phyloP scores from a whole-genome alignment of 345 rosid species.

The Citrus medica region DNA sequence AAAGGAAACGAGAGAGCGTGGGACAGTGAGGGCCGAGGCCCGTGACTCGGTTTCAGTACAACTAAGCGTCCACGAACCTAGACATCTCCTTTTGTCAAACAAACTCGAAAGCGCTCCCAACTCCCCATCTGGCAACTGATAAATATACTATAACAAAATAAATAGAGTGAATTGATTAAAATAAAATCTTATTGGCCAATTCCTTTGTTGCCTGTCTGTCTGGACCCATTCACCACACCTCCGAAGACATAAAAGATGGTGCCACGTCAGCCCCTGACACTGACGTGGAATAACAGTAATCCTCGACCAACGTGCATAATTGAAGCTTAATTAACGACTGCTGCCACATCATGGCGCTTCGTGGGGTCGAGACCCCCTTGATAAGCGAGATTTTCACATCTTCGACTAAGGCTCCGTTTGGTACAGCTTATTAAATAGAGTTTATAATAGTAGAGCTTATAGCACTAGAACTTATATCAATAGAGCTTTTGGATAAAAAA shows the following conservation, averaged over 20 bases:
- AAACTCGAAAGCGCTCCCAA: neutral
- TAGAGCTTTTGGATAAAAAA: no score
- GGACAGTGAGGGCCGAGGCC: slow-evolving; percentile 14
- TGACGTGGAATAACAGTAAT: slow-evolving; percentile 23
- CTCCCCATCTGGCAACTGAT: neutral
- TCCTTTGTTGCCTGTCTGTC: neutral
- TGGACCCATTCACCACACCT: neutral
- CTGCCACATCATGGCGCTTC: neutral
- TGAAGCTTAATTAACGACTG: neutral
- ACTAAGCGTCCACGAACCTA: slow-evolving; percentile 33
- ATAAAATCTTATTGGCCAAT: neutral
- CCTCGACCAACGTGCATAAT: neutral
- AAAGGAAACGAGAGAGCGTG: slow-evolving; percentile 12
- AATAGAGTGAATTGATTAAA: neutral
- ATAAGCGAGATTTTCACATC: neutral
- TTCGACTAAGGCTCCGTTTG: neutral
- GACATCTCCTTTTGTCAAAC: slow-evolving; percentile 14
- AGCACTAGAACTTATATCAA: no score
- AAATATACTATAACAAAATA: no score
- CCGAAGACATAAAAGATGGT: no score
- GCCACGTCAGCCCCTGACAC: slow-evolving; percentile 22
- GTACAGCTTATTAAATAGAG: no score
- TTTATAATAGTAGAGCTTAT: no score
- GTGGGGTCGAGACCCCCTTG: neutral
- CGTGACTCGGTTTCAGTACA: slow-evolving; percentile 32